Conservation (phyloP, 225 moss, liverwort and hornwort genomes). For the Physcomitrellopsis africana region DNA sequence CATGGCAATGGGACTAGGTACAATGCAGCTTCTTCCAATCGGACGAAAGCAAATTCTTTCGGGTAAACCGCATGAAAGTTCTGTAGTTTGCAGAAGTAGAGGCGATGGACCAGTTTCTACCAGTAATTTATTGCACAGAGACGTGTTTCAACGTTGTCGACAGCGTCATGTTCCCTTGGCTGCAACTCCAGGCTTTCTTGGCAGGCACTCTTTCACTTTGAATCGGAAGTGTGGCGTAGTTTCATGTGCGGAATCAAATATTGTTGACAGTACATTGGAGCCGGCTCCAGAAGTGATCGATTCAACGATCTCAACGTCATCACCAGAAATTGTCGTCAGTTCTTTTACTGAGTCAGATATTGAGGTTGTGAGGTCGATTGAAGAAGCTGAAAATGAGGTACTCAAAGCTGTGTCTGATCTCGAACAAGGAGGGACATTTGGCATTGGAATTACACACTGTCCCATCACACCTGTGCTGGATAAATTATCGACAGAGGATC, state of each 20-base stretch:
- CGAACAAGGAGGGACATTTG: conserved; percentile 35
- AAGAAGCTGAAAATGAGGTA: conserved; percentile 63
- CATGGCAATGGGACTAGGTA: conserved; percentile 43
- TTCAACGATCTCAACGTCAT: conserved; percentile 21
- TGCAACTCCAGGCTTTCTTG: conserved; percentile 17
- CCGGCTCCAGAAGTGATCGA: conserved; percentile 24
- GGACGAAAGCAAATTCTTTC: conserved; percentile 42
- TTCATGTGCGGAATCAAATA: conserved; percentile 47
- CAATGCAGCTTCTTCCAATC: conserved; percentile 48
- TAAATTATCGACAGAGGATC: conserved; percentile 29
- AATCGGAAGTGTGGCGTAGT: conserved; percentile 27
- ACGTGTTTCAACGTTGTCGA: conserved; percentile 5
- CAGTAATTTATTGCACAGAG: conserved; percentile 3
- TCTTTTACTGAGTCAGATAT: conserved; percentile 55
- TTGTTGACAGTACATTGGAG: conserved; percentile 39
- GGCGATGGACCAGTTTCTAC: not conserved
- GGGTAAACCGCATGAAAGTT: conserved; percentile 21
- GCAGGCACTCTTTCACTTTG: not conserved
- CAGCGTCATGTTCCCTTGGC: conserved; percentile 16
- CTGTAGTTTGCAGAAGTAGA: conserved; percentile 10
- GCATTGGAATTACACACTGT: conserved; percentile 21
- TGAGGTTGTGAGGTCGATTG: conserved; percentile 60
- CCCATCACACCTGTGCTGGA: conserved; percentile 28
- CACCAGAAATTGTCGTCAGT: conserved; percentile 16
- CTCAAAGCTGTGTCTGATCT: conserved; percentile 48